A percentile compares a stretch with the other conserved stretches of the same genome.
phyloP scores from a whole-genome alignment of 2,329 filamentous ascomycete genomes.

The Fusarium coicis region DNA sequence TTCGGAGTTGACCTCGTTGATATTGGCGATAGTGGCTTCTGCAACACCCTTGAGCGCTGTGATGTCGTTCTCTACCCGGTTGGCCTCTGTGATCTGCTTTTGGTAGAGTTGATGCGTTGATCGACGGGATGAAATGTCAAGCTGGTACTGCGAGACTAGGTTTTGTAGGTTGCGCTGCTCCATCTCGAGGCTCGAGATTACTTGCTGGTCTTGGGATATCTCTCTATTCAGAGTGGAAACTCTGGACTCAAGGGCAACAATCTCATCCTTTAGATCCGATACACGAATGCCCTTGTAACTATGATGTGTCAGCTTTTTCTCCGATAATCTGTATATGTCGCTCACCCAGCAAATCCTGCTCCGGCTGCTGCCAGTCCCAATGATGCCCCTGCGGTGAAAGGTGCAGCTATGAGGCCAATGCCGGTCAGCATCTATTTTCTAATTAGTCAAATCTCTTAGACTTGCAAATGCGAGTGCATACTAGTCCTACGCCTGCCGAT shows the following conservation, averaged over 20 bases:
- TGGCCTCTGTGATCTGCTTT: neutral
- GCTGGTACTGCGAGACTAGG: neutral
- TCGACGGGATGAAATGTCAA: neutral
- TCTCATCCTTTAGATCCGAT: neutral
- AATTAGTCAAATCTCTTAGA: neutral
- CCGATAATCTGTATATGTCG: fast-evolving
- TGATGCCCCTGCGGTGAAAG: neutral
- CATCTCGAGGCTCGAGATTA: neutral
- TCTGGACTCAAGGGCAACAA: neutral
- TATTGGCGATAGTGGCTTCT: neutral
- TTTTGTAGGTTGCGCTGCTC: neutral
- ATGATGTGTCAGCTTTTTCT: neutral
- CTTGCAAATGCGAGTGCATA: fast-evolving
- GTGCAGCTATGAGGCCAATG: neutral
- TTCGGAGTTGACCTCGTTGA: neutral
- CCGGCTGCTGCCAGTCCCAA: neutral
- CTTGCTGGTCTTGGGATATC: neutral
- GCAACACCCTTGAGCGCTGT: neutral
- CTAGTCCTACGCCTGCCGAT: neutral
- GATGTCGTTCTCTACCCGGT: neutral
- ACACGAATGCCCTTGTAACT: neutral
- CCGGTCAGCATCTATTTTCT: neutral
- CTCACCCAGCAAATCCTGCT: neutral
- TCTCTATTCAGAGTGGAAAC: neutral
- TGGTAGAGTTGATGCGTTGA: neutral